Percentiles rank a stretch among this genome's conserved stretches.
Conservation (phyloP, 176 grass and related monocot species). For the Guadua angustifolia region DNA sequence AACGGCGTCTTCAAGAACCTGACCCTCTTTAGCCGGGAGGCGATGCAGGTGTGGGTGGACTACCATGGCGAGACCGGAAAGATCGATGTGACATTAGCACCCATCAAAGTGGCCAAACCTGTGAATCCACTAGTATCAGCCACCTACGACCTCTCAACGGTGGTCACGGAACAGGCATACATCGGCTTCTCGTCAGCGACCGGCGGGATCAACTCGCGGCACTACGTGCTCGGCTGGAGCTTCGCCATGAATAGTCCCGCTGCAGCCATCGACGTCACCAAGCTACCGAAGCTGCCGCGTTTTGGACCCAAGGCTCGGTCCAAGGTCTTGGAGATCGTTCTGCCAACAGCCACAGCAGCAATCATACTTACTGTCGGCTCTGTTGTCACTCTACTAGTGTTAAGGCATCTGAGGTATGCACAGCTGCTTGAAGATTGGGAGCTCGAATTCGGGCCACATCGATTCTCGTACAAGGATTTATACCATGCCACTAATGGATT, state of each 20-base stretch:
- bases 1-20: background rate
- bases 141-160: background rate
- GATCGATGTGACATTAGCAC: background rate
- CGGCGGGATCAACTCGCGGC: background rate
- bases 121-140: background rate
- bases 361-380: background rate
- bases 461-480: too few species aligned
- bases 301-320: background rate
- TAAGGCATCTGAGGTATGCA: background rate
- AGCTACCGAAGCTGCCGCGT: slow-evolving; percentile 45
- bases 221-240: slow-evolving; percentile 73
- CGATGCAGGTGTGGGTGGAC: background rate
- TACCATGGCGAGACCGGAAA: background rate
- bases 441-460: background rate
- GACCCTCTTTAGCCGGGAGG: background rate
- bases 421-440: background rate
- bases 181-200: background rate
- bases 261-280: slow-evolving; percentile 33
- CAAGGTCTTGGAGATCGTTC: background rate
- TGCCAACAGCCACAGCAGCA: background rate
- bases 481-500: too few species aligned
- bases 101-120: too few species aligned
- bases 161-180: background rate
- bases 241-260: slow-evolving; percentile 50
- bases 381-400: background rate